Conservation (phyloP, 2,329 filamentous ascomycete species). For the Monilinia fructigena region DNA sequence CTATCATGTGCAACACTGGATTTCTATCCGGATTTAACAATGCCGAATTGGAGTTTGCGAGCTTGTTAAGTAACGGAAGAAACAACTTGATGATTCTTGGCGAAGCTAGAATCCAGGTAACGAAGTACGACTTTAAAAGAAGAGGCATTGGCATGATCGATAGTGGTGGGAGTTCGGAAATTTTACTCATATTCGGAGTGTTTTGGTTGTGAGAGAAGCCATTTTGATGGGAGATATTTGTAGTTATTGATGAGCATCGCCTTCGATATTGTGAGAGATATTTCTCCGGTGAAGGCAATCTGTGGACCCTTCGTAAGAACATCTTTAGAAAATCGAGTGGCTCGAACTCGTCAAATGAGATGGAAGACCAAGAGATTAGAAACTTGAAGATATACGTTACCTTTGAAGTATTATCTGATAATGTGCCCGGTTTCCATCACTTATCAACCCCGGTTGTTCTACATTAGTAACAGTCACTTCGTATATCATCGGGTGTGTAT, state of each 20-base stretch:
- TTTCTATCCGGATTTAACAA: slow-evolving; percentile 62
- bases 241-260: not conserved
- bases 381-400: not conserved
- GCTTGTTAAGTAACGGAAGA: slow-evolving; percentile 18
- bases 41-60: slow-evolving; percentile 18
- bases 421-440: not conserved
- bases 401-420: not conserved
- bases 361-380: not conserved
- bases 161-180: slow-evolving; percentile 17
- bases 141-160: slow-evolving; percentile 25
- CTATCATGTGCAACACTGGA: slow-evolving; percentile 61
- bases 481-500: slow-evolving; percentile 11
- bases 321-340: not conserved
- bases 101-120: slow-evolving; percentile 24
- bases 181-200: not conserved
- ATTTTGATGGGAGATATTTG: slow-evolving; percentile 1
- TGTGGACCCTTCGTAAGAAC: slow-evolving; percentile 1
- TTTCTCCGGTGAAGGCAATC: not conserved
- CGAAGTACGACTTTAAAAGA: slow-evolving; percentile 20
- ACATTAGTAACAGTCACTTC: not conserved
- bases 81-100: slow-evolving; percentile 22
- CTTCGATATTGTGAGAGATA: not conserved
- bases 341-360: not conserved
- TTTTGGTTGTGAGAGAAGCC: not conserved
- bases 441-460: not conserved